phyloP scores from a whole-genome alignment of 257 asterid species.

The Euphrasia confusa region DNA sequence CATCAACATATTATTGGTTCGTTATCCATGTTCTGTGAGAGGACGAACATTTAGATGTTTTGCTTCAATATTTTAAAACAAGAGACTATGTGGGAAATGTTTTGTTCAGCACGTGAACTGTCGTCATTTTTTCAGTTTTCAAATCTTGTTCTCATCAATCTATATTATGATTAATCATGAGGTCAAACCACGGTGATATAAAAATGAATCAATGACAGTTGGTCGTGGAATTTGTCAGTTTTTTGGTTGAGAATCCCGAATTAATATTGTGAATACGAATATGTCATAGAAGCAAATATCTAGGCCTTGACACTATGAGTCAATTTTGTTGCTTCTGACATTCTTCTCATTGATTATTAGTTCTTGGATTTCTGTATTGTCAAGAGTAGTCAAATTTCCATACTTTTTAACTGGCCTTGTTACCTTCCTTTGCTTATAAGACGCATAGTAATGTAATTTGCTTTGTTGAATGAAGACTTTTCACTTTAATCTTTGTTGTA shows the following conservation, averaged over 20 bases:
- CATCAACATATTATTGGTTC: background rate
- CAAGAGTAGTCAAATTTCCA: background rate
- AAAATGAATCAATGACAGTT: too few relatives aligned
- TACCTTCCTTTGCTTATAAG: conserved; percentile 25
- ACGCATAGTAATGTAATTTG: background rate
- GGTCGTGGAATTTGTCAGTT: too few relatives aligned
- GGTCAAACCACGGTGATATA: too few relatives aligned
- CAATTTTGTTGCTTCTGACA: background rate
- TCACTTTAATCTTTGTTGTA: conserved; percentile 22
- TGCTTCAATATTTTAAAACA: too few relatives aligned
- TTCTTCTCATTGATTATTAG: background rate
- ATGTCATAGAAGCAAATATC: too few relatives aligned
- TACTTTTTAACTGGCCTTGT: too few relatives aligned
- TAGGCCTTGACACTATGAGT: background rate
- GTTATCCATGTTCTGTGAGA: background rate
- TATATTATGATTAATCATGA: too few relatives aligned
- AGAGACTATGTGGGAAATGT: too few relatives aligned
- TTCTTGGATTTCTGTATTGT: background rate
- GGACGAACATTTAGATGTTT: background rate
- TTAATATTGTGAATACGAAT: too few relatives aligned
- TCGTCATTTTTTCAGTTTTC: too few relatives aligned
- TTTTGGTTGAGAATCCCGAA: too few relatives aligned
- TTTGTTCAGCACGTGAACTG: background rate
- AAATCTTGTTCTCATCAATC: background rate
- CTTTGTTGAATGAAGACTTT: background rate